Evolutionary conservation across 2,329 filamentous ascomycete species (phyloP), one percentile per base, ranked within the genome.

Genomic region (Phialophora expanda): DNA sequence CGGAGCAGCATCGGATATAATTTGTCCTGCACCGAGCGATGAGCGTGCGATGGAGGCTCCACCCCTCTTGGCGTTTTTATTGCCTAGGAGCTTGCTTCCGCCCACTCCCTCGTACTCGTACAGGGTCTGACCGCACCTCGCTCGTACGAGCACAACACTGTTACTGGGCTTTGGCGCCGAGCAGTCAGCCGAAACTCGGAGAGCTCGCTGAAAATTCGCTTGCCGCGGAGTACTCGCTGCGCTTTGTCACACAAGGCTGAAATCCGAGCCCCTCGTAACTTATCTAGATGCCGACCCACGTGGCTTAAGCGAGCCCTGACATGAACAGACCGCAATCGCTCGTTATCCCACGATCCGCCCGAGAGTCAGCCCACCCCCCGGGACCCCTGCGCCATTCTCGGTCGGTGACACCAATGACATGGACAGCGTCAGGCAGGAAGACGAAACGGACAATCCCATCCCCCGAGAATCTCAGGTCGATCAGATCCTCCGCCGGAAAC

Each of bases 401-500:
- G 9, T 34, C 53, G 12, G 32, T 34, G n/a, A 44, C 3, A 57
- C 32, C 20, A 57, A 46, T 44, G 34, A 26, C 17, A 57, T 57
- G 55, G 55, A 57, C 32, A n/a, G 20, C 7, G 8, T 24, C 28
- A 24, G 53, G 17, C 53, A 55, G 17, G 53, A 32, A 17, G 53
- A 55, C 53, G 53, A 55, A n/a, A 55, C 53, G 26, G 34, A 57
- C 32, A 30, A 57, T n/a, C 32, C 24, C 11, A 6, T 20, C 5
- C 34, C 32, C 8, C 4, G 30, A 14, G 55, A 44, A 3, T 57
- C 55, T 24, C 55, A 41, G 32, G 41, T 57, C 32, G 32, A 57
- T 44, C 32, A 57, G 55, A 57, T 57, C 34, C n/a, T 57, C 2
- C 30, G 55, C 22, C 55, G 55, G 7, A 57, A 57, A 44, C 55